Conservation (phyloP, 208 protist species). For the Perkinsela sp. region DNA sequence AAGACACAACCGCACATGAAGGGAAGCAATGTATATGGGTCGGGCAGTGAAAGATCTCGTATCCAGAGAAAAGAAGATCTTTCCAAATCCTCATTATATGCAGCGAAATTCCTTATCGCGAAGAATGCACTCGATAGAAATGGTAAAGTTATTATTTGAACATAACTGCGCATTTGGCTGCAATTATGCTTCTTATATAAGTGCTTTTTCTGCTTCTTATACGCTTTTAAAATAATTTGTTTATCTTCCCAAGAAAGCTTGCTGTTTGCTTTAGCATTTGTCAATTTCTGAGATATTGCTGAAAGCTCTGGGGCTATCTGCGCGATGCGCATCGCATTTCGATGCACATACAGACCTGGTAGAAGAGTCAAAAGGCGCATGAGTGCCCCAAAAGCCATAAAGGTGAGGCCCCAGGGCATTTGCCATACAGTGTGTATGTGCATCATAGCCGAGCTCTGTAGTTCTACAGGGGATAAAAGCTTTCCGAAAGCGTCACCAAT, state of each 20-base stretch:
- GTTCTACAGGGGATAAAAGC: neutral
- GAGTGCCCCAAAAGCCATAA: slow-evolving; percentile 33
- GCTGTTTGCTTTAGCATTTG: slow-evolving; percentile 34
- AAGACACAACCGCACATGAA: slow-evolving; percentile 45
- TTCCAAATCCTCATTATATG: slow-evolving; percentile 49
- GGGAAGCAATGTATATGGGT: slow-evolving; percentile 38
- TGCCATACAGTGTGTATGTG: neutral
- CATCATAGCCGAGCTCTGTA: neutral
- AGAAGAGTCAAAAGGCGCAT: slow-evolving; percentile 41
- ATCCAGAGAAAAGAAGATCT: slow-evolving; percentile 49
- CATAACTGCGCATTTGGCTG: slow-evolving; percentile 40
- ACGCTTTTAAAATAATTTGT: slow-evolving; percentile 44
- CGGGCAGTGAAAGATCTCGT: slow-evolving; percentile 44
- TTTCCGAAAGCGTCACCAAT: neutral
- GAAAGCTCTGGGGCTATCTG: slow-evolving; percentile 31
- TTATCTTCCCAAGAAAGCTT: slow-evolving; percentile 41
- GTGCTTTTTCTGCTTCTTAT: slow-evolving; percentile 48
- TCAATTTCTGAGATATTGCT: slow-evolving; percentile 38
- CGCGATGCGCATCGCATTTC: slow-evolving; percentile 40
- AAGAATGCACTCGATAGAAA: slow-evolving; percentile 49
- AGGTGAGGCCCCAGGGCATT: slow-evolving; percentile 37
- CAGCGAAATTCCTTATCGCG: slow-evolving; percentile 32
- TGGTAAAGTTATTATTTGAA: slow-evolving; percentile 27
- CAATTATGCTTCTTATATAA: slow-evolving; percentile 44
- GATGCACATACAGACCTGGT: slow-evolving; percentile 36